Percentiles rank a stretch among this genome's conserved stretches.
These are phyloP conservation scores for Alternaria sp. DNA, from an alignment of 2,329 filamentous ascomycete genomes.

Conservation along the genomic window DNA sequence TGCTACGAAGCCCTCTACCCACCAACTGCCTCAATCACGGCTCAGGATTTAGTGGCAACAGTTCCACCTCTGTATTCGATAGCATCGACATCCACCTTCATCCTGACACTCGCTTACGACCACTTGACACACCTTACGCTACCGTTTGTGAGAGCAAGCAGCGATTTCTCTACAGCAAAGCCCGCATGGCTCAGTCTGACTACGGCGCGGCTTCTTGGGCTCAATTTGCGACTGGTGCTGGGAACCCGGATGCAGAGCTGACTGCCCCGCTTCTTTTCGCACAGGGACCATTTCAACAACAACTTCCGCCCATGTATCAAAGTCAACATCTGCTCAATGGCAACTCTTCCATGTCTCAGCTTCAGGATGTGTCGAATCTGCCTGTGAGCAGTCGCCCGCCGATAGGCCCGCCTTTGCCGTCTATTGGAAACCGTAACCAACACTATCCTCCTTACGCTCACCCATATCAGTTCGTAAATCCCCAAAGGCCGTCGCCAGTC, in stretches of 20 bases:
- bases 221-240: conserved; percentile 30
- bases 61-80: conserved; percentile 1
- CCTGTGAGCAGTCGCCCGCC: conserved; percentile 22
- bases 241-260: conserved; percentile 30
- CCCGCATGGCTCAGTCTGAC: conserved; percentile 42
- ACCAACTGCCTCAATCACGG: conserved; percentile 12
- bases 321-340: conserved; percentile 13
- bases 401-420: conserved; percentile 19
- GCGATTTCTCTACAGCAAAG: conserved; percentile 8
- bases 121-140: neutral
- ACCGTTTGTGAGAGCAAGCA: neutral
- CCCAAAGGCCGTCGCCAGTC: conserved; percentile 32
- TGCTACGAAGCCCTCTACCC: conserved; percentile 12
- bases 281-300: conserved; percentile 27
- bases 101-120: conserved; percentile 7
- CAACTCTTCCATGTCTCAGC: conserved; percentile 22
- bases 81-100: conserved; percentile 1
- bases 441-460: conserved; percentile 23
- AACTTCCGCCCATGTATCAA: conserved; percentile 25
- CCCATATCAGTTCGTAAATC: conserved; percentile 12
- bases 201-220: conserved; percentile 29
- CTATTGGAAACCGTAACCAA: conserved; percentile 18
- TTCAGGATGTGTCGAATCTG: conserved; percentile 18
- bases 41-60: neutral
- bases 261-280: conserved; percentile 29